Conservation (phyloP, 2,329 filamentous ascomycete species). For the Pseudogymnoascus sp. region DNA sequence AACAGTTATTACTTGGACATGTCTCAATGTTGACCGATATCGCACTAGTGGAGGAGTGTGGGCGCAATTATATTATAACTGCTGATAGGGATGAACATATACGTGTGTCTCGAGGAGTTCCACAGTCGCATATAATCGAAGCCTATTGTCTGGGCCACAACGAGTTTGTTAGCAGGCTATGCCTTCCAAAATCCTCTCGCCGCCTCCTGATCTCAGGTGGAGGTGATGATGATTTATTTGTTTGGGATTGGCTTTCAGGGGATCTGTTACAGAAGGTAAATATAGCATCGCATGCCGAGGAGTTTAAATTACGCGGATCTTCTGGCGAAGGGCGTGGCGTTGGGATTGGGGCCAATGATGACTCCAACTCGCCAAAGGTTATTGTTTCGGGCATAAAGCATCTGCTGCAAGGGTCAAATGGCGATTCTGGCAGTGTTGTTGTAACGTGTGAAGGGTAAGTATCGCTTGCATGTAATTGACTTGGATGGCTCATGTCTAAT, state of each 20-base stretch:
- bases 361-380: slow-evolving; percentile 22
- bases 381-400: slow-evolving; percentile 30
- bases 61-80: slow-evolving; percentile 54
- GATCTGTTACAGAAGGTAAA: slow-evolving; percentile 46
- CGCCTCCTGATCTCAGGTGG: slow-evolving; percentile 76
- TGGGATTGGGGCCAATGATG: slow-evolving; percentile 10
- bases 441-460: slow-evolving; percentile 51
- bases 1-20: slow-evolving; percentile 77
- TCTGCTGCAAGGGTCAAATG: slow-evolving; percentile 22
- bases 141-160: slow-evolving; percentile 81
- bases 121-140: slow-evolving; percentile 84
- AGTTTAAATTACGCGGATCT: slow-evolving; percentile 25
- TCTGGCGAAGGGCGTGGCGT: slow-evolving; percentile 7
- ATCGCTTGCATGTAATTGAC: background rate
- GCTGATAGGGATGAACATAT: slow-evolving; percentile 76
- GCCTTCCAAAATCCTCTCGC: slow-evolving; percentile 47
- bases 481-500: slow-evolving; percentile 17
- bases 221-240: slow-evolving; percentile 67
- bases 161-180: slow-evolving; percentile 73
- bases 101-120: slow-evolving; percentile 70
- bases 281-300: slow-evolving; percentile 38
- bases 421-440: slow-evolving; percentile 37
- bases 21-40: slow-evolving; percentile 90
- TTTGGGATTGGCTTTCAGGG: slow-evolving; percentile 67
- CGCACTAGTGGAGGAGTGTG: slow-evolving; percentile 44